Evolutionary conservation across 306 rosid genomes (phyloP).

Genomic region (Trifolium dubium): DNA sequence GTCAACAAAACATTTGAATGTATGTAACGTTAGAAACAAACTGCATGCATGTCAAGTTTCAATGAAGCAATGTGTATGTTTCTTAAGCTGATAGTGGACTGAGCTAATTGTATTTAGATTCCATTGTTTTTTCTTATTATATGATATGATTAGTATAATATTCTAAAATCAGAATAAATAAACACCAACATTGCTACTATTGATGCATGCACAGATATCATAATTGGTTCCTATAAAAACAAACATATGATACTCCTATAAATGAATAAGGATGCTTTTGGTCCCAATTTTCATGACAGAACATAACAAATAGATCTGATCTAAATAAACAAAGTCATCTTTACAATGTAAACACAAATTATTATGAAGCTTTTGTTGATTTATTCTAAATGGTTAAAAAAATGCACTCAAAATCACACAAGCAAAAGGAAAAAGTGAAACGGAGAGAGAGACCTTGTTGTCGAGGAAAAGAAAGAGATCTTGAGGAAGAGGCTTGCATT

Average conservation of each 20-base stretch:
- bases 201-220: slow-evolving; percentile 35
- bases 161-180: background rate
- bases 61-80: background rate
- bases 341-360: background rate
- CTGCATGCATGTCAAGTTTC: slow-evolving; percentile 22
- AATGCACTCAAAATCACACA: background rate
- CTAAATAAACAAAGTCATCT: background rate
- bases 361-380: background rate
- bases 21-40: background rate
- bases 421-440: background rate
- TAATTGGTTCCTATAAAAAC: background rate
- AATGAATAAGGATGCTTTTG: background rate
- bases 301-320: slow-evolving; percentile 39
- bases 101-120: background rate
- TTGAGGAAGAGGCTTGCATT: slow-evolving; percentile 55
- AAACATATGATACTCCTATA: no score
- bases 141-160: background rate
- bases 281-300: background rate
- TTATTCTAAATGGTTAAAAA: background rate
- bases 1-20: background rate
- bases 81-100: background rate
- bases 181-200: background rate
- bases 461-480: slow-evolving; percentile 68
- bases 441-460: slow-evolving; percentile 52
- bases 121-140: no score